Percentiles rank a stretch among this genome's conserved stretches.
Conservation (phyloP, 2,329 filamentous ascomycete species). For the Knoxdaviesia proteae region DNA sequence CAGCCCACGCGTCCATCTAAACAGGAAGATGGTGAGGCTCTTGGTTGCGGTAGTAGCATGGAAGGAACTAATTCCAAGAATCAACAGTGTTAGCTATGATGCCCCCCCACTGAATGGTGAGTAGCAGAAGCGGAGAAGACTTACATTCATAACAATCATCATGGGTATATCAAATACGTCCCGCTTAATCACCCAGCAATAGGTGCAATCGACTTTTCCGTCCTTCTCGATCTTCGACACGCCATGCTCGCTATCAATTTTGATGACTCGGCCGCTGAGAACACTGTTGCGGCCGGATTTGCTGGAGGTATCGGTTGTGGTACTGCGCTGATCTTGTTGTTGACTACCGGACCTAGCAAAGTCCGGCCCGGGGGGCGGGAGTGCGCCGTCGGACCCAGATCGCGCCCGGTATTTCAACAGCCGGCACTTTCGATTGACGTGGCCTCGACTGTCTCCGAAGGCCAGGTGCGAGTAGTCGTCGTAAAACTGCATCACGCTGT, state of each 20-base stretch:
- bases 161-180: constrained; percentile 98
- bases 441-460: constrained; percentile 75
- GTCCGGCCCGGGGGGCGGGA: constrained; percentile 2
- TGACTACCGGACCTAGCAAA: too few species aligned
- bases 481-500: constrained; percentile 84
- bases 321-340: too few species aligned
- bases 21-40: constrained; percentile 34
- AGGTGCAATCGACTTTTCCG: constrained; percentile 83
- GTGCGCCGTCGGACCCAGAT: constrained; percentile 24
- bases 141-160: constrained; percentile 95
- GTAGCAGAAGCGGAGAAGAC: constrained; percentile 17
- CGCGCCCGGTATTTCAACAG: constrained; percentile 77
- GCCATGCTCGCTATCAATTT: constrained; percentile 52
- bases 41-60: constrained; percentile 37
- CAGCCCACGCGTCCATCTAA: constrained; percentile 9
- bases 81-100: constrained; percentile 1
- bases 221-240: constrained; percentile 69
- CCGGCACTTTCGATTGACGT: constrained; percentile 64
- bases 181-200: constrained; percentile 91
- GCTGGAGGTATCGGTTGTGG: constrained; percentile 6
- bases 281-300: constrained; percentile 19
- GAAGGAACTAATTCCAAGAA: constrained; percentile 26
- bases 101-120: background rate
- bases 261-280: constrained; percentile 36
- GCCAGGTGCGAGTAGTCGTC: constrained; percentile 86